Percentiles rank a stretch among this genome's conserved stretches.
Evolutionary conservation across 192 early-diverging fungal species (phyloP).

Genomic region (Backusella psychrophila): DNA sequence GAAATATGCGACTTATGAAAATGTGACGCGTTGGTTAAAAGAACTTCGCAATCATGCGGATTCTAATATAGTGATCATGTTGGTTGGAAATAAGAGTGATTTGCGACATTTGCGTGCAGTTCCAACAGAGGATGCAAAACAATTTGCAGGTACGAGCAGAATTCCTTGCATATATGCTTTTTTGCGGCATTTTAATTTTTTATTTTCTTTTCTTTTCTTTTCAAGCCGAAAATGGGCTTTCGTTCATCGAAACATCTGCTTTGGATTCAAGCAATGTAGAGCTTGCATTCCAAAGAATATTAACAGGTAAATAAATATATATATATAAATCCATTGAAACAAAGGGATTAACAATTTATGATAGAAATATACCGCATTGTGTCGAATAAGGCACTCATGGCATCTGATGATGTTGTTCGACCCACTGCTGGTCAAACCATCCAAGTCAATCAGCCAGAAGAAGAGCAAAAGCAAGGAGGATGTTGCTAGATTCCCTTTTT

Average conservation of each 20-base stretch:
- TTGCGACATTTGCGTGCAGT: slow-evolving; percentile 93
- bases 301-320: slow-evolving; percentile 68
- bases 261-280: slow-evolving; percentile 98
- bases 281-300: slow-evolving; percentile 92
- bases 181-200: slow-evolving; percentile 33
- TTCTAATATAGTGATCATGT: slow-evolving; percentile 97
- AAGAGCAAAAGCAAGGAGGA: slow-evolving; percentile 58
- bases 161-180: slow-evolving; percentile 55
- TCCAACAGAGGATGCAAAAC: slow-evolving; percentile 95
- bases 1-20: slow-evolving; percentile 93
- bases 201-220: neutral
- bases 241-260: slow-evolving; percentile 99
- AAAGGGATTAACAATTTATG: neutral
- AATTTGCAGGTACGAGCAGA: slow-evolving; percentile 75
- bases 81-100: slow-evolving; percentile 99
- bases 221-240: slow-evolving; percentile 49
- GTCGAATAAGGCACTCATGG: slow-evolving; percentile 94
- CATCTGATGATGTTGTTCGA: slow-evolving; percentile 63
- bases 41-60: slow-evolving; percentile 96
- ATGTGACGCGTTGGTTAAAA: slow-evolving; percentile 96
- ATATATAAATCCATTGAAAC: neutral
- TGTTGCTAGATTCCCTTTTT: slow-evolving; percentile 54
- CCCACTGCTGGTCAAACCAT: slow-evolving; percentile 73
- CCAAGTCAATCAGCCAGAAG: slow-evolving; percentile 56
- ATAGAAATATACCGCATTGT: slow-evolving; percentile 96